Percentiles rank a stretch among this genome's conserved stretches.
Evolutionary conservation across 495 filamentous ascomycete species (phyloP).

Genomic region (Penicillium pulvis): DNA sequence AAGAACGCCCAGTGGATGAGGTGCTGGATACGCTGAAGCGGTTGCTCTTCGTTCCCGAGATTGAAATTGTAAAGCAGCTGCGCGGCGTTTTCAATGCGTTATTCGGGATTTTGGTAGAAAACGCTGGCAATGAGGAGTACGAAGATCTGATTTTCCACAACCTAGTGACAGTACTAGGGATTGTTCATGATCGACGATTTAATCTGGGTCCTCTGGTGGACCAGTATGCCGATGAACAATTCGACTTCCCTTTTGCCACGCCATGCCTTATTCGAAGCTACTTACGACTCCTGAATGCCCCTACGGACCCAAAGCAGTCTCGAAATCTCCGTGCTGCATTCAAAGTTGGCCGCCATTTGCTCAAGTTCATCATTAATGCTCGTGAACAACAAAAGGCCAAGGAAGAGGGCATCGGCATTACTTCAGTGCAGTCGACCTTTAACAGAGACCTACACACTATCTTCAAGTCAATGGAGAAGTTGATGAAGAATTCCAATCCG

Average conservation of each 20-base stretch:
- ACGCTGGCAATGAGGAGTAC: constrained; percentile 84
- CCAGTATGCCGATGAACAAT: constrained; percentile 82
- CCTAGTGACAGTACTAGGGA: constrained; percentile 85
- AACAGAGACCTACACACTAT: constrained; percentile 81
- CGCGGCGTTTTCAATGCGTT: constrained; percentile 88
- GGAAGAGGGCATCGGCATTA: constrained; percentile 87
- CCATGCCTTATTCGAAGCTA: constrained; percentile 91
- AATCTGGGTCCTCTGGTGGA: constrained; percentile 89
- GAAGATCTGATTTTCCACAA: constrained; percentile 92
- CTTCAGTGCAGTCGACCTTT: constrained; percentile 72
- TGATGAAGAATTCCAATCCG: constrained; percentile 86
- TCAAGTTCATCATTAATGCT: constrained; percentile 94
- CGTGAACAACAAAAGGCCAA: constrained; percentile 84
- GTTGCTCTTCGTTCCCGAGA: constrained; percentile 91
- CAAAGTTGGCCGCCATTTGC: constrained; percentile 89
- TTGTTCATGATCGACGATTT: constrained; percentile 92
- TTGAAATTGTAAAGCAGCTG: constrained; percentile 93
- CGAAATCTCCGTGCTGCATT: constrained; percentile 86
- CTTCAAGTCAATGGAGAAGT: constrained; percentile 81
- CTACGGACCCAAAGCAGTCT: constrained; percentile 76
- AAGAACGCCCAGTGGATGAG: constrained; percentile 67
- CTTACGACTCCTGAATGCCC: constrained; percentile 73
- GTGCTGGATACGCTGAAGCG: constrained; percentile 74
- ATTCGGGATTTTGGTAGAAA: constrained; percentile 86
- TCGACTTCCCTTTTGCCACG: constrained; percentile 92